A percentile compares a stretch with the other conserved stretches of the same genome.
These are phyloP conservation scores for Saturnispora silvae DNA, from an alignment of 805 yeast genomes.

Conservation along the genomic window DNA sequence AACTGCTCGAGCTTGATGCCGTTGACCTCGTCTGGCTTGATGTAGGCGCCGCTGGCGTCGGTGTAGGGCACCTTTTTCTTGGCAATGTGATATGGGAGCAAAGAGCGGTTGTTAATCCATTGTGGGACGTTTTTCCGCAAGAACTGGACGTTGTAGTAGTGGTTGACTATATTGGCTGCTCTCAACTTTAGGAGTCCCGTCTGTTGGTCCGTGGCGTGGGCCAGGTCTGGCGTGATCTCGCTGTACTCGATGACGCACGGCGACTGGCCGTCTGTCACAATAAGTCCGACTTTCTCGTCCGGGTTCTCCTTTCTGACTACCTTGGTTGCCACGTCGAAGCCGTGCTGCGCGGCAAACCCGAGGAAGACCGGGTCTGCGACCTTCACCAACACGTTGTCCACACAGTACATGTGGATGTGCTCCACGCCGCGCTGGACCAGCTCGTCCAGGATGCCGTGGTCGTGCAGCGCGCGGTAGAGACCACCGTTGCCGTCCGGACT, in stretches of 20 bases:
- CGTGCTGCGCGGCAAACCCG: constrained; percentile 67
- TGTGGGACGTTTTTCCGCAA: constrained; percentile 45
- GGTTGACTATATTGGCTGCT: constrained; percentile 96
- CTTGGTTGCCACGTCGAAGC: constrained; percentile 76
- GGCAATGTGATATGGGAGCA: constrained; percentile 91
- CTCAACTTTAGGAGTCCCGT: constrained; percentile 47
- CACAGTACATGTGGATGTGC: constrained; percentile 95
- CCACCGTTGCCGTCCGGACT: constrained; percentile 99
- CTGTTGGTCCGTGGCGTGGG: constrained; percentile 44
- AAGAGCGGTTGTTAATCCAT: constrained; percentile 59
- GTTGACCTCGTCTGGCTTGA: constrained; percentile 66
- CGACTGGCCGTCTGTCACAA: constrained; percentile 53
- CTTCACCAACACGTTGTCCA: constrained; percentile 83
- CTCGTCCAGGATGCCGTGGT: constrained; percentile 57
- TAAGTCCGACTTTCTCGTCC: constrained; percentile 81
- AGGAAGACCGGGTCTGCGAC: constrained; percentile 88
- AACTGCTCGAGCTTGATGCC: constrained; percentile 95
- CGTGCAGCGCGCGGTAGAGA: constrained; percentile 69
- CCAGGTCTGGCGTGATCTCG: constrained; percentile 70
- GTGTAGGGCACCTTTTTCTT: constrained; percentile 64
- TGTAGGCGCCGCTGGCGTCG: constrained; percentile 35
- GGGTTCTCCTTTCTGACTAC: constrained; percentile 91
- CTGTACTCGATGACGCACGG: constrained; percentile 95
- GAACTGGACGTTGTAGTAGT: constrained; percentile 80
- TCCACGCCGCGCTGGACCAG: constrained; percentile 57